phyloP scores from a whole-genome alignment of 768 basidiomycete species.

The Aureoboletus auriporus region DNA sequence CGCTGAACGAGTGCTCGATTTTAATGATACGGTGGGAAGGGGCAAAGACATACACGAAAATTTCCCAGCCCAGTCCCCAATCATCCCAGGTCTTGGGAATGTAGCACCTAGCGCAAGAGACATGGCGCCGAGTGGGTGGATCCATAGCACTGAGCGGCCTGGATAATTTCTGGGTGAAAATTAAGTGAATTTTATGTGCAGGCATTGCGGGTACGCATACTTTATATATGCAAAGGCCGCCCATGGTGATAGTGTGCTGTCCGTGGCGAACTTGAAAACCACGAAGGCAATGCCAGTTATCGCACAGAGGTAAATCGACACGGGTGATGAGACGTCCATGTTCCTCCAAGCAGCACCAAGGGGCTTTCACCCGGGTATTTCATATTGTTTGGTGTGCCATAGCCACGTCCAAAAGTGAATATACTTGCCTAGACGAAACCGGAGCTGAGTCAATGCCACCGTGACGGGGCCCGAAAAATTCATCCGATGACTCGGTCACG shows the following conservation, averaged over 20 bases:
- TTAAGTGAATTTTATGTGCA: not conserved
- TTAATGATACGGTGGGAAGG: constrained; percentile 1
- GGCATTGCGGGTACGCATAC: constrained; percentile 1
- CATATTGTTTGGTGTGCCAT: no score
- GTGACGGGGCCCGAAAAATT: no score
- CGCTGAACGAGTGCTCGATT: not conserved
- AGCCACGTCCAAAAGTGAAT: no score
- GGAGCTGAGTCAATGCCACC: no score
- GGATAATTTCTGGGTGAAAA: constrained; percentile 15
- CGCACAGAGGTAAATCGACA: constrained; percentile 8
- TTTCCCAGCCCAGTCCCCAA: constrained; percentile 32
- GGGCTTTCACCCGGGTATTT: no score
- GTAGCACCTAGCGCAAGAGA: constrained; percentile 24
- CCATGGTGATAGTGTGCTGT: constrained; percentile 5
- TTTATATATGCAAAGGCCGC: constrained; percentile 16
- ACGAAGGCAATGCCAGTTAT: constrained; percentile 3
- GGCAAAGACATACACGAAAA: constrained; percentile 32
- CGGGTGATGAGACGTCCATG: constrained; percentile 1
- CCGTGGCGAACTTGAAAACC: constrained; percentile 3
- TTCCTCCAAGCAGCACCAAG: not conserved
- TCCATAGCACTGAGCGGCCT: constrained; percentile 20
- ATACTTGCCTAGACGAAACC: no score
- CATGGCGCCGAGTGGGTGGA: constrained; percentile 31
- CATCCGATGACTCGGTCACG: no score
- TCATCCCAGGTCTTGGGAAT: constrained; percentile 34